A percentile compares a stretch with the other conserved stretches of the same genome.
These are phyloP conservation scores for Arthromyces matolae DNA, from an alignment of 768 basidiomycete genomes.

Conservation along the genomic window DNA sequence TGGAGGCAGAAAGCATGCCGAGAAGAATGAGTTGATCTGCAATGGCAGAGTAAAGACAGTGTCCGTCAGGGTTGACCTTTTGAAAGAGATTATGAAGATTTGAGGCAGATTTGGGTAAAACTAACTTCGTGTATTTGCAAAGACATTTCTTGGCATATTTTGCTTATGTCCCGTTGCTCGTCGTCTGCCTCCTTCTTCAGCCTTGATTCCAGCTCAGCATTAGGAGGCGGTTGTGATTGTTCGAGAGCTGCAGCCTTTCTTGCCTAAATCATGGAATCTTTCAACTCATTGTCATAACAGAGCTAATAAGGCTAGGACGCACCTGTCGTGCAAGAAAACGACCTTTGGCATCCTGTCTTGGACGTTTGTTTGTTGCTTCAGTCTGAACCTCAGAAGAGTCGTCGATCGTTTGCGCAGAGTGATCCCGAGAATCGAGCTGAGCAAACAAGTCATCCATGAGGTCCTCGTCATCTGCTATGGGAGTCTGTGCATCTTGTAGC, in stretches of 20 bases:
- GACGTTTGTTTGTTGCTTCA: constrained; percentile 25
- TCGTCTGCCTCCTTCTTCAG: constrained; percentile 62
- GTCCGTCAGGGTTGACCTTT: constrained; percentile 91
- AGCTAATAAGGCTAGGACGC: constrained; percentile 1
- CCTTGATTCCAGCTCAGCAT: constrained; percentile 57
- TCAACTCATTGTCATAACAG: neutral
- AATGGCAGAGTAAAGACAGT: constrained; percentile 92
- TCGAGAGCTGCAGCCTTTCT: constrained; percentile 67
- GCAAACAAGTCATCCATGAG: constrained; percentile 74
- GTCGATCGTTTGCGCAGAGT: constrained; percentile 47
- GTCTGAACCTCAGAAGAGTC: constrained; percentile 43
- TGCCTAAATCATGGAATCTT: constrained; percentile 39
- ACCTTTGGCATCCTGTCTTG: constrained; percentile 56
- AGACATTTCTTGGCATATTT: constrained; percentile 60
- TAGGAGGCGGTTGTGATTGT: constrained; percentile 45
- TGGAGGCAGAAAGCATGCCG: constrained; percentile 51
- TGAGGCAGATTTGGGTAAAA: neutral
- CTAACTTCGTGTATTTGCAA: constrained; percentile 65
- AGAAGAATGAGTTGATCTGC: constrained; percentile 88
- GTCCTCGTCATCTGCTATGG: constrained; percentile 49
- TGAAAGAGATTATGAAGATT: neutral
- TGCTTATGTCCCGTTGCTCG: constrained; percentile 62
- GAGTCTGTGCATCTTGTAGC: constrained; percentile 24
- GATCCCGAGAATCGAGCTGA: constrained; percentile 67
- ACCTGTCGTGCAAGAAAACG: constrained; percentile 76